Evolutionary conservation across 2,329 filamentous ascomycete species (phyloP), one percentile per base, ranked within the genome.

Genomic region (Endothia cerciana): DNA sequence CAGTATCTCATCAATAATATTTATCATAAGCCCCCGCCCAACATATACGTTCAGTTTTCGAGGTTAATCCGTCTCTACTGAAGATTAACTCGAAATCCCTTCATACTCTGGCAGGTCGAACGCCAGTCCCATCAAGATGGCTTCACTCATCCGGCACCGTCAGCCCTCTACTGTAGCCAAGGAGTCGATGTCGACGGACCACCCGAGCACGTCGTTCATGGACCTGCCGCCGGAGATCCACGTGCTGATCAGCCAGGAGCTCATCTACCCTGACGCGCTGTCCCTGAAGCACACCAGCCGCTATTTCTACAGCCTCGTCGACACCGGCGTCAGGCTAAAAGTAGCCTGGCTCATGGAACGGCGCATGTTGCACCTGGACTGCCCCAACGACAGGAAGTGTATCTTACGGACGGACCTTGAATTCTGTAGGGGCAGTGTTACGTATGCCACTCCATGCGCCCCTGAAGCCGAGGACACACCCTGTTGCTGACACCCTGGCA

Each of bases 251-350:
- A 79, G 85, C 40, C 74, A 80, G 13, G 79, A 85, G 63, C 85
- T 92, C 66, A 83, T 83, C 40, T 92, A 92, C 68, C 90, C 90
- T 0, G 89, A 92, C 68, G 89, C 90, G 0, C 81, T 92, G 1
- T 89, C 89, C 0, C 78, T 92, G 19, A 91, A 91, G 72, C 89
- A 91, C 73, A 85, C 85, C 25, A 87, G 79, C 72, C 82, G 83
- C 65, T 82, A 90, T 72, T 89, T 92, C 74, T 89, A 88, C 77
- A 72, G 75, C 58, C 76, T 91, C 1, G 87, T 91, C 68, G 83
- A 89, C 74, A 92, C 89, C 0, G 88, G 87, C 43, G 79, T 91
- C 38, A 75, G 81, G 36, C 79, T 91, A 55, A 91, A 91, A 73
- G 83, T 92, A 15, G 83, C 85, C 65, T 92, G 90, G 90, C 80